phyloP scores from a whole-genome alignment of 352 stramenopile genomes.

The Pythium brassicae region DNA sequence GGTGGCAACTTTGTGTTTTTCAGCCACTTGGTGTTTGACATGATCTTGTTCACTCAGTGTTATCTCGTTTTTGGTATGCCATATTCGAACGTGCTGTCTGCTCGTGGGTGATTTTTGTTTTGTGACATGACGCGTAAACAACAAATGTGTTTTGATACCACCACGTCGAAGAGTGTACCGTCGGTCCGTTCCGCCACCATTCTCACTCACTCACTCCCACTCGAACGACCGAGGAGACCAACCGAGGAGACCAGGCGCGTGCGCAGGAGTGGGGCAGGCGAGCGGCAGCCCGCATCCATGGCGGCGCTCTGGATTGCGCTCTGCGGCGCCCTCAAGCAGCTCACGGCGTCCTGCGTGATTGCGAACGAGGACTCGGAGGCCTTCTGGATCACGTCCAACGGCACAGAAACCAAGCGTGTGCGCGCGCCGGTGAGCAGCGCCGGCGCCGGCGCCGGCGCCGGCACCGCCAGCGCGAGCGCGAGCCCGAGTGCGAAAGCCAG shows the following conservation, averaged over 20 bases:
- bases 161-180: background rate
- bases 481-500: too few species aligned
- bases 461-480: background rate
- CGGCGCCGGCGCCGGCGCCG: background rate
- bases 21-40: background rate
- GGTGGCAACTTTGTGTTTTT: too few species aligned
- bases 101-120: background rate
- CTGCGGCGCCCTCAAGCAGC: constrained; percentile 36
- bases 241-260: background rate
- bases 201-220: constrained; percentile 3
- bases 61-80: background rate
- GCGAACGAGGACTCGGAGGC: constrained; percentile 27
- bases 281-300: constrained; percentile 1
- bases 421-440: constrained; percentile 1
- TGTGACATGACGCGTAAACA: background rate
- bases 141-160: background rate
- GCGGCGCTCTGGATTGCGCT: constrained; percentile 25
- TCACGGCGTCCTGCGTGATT: constrained; percentile 32
- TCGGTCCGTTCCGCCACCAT: background rate
- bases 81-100: background rate
- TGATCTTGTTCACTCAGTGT: background rate
- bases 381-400: constrained; percentile 18
- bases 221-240: background rate
- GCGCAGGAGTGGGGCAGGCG: background rate
- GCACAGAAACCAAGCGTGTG: constrained; percentile 26